These are phyloP conservation scores for Tetrahymena malaccensis DNA, from an alignment of 73 alveolate genomes.

Conservation along the genomic window DNA sequence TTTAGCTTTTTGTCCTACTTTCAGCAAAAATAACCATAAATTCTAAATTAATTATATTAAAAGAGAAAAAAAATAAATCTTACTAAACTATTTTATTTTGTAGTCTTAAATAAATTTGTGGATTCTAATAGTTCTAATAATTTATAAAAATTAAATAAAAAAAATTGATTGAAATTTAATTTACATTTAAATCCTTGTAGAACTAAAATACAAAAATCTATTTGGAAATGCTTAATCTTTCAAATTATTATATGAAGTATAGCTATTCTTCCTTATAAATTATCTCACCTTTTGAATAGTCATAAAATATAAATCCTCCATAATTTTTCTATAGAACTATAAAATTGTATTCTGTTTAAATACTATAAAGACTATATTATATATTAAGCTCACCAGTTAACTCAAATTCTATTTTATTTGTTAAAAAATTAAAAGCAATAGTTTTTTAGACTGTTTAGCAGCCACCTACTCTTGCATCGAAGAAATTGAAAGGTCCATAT, in stretches of 20 bases:
- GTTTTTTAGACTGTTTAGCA: background rate
- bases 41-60: too few relatives aligned
- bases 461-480: background rate
- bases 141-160: too few relatives aligned
- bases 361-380: background rate
- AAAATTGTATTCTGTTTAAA: background rate
- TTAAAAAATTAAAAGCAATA: background rate
- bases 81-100: too few relatives aligned
- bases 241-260: background rate
- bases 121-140: too few relatives aligned
- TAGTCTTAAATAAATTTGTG: too few relatives aligned
- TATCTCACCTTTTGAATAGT: background rate
- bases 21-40: too few relatives aligned
- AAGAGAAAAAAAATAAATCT: too few relatives aligned
- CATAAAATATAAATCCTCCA: background rate
- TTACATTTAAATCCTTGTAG: background rate
- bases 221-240: background rate
- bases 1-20: too few relatives aligned
- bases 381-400: too few relatives aligned
- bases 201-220: background rate
- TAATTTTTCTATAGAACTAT: background rate
- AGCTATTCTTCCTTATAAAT: background rate
- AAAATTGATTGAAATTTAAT: too few relatives aligned
- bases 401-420: background rate
- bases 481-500: background rate